Evolutionary conservation across 805 yeast genomes (phyloP).

Genomic region (Saccharomycopsis sp.): DNA sequence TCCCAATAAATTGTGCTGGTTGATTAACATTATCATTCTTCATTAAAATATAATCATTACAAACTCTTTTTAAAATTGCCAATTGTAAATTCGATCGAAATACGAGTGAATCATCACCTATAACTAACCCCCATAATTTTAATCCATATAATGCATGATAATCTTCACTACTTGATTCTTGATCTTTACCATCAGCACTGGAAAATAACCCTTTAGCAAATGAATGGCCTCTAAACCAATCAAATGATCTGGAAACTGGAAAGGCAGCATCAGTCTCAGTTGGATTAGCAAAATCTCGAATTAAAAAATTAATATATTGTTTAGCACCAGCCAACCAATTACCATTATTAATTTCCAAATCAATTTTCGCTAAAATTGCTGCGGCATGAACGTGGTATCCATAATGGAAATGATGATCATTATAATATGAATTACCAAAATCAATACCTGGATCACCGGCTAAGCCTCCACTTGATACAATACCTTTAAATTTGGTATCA

Average conservation of each 20-base stretch:
- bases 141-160: slow-evolving; percentile 64
- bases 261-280: slow-evolving; percentile 45
- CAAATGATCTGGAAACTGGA: slow-evolving; percentile 63
- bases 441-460: slow-evolving; percentile 48
- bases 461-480: slow-evolving; percentile 61
- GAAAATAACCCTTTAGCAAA: slow-evolving; percentile 71
- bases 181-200: slow-evolving; percentile 70
- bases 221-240: slow-evolving; percentile 73
- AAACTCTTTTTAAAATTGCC: slow-evolving; percentile 47
- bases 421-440: slow-evolving; percentile 64
- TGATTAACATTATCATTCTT: slow-evolving; percentile 46
- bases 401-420: slow-evolving; percentile 74
- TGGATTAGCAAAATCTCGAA: slow-evolving; percentile 67
- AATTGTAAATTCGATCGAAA: slow-evolving; percentile 52
- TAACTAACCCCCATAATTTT: slow-evolving; percentile 56
- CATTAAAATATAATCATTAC: slow-evolving; percentile 37
- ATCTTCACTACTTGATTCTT: slow-evolving; percentile 71
- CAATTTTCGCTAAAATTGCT: slow-evolving; percentile 55
- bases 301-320: slow-evolving; percentile 48
- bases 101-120: slow-evolving; percentile 46
- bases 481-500: slow-evolving; percentile 73
- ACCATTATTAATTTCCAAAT: slow-evolving; percentile 35
- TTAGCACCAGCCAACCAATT: slow-evolving; percentile 45
- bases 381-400: slow-evolving; percentile 70
- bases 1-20: slow-evolving; percentile 48